Evolutionary conservation across 108 stramenopile genomes (phyloP).

Genomic region (Pseudonitzschia pungens): DNA sequence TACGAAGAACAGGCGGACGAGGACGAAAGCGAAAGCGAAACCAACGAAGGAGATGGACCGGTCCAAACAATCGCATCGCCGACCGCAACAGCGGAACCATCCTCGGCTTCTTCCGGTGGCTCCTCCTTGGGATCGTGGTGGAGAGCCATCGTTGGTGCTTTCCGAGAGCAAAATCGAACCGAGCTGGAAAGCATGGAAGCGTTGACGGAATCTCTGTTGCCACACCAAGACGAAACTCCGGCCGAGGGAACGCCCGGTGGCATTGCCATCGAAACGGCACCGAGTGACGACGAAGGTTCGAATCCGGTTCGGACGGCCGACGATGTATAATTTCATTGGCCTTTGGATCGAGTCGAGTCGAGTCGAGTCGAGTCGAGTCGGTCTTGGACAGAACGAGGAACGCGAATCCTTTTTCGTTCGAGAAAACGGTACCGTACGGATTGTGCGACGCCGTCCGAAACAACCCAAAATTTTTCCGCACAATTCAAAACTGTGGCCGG

Average conservation of each 20-base stretch:
- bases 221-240: not conserved
- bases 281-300: not conserved
- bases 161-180: not conserved
- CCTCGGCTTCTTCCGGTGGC: too few species aligned
- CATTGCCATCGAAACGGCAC: not conserved
- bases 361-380: too few species aligned
- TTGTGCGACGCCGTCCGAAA: too few species aligned
- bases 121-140: constrained; percentile 1
- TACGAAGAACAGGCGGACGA: constrained; percentile 37
- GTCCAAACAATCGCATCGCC: not conserved
- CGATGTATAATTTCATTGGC: too few species aligned
- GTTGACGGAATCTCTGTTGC: constrained; percentile 15
- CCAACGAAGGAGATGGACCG: not conserved
- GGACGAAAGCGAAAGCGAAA: not conserved
- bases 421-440: too few species aligned
- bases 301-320: too few species aligned
- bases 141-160: not conserved
- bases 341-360: too few species aligned
- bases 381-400: too few species aligned
- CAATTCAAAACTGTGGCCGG: too few species aligned
- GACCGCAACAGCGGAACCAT: not conserved
- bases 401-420: too few species aligned
- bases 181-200: not conserved
- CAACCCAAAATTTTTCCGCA: too few species aligned
- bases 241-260: not conserved